Conservation (phyloP, 176 grass and related monocot species). For the Oryza brachyantha region DNA sequence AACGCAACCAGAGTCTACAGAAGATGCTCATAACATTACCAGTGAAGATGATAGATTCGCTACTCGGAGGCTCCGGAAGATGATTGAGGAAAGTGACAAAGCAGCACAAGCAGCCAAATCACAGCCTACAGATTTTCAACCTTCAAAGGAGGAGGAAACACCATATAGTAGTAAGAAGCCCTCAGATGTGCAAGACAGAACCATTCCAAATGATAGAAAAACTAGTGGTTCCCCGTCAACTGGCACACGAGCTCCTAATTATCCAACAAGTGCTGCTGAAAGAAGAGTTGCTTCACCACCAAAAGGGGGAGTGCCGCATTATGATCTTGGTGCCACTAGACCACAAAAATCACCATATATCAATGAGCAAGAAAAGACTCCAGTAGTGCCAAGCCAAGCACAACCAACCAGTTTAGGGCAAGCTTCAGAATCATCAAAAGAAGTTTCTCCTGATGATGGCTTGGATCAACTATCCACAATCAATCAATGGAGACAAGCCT, state of each 20-base stretch:
- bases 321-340: constrained; percentile 19
- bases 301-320: not conserved
- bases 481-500: not conserved
- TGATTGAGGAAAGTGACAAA: constrained; percentile 23
- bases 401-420: not conserved
- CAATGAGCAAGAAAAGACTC: not conserved
- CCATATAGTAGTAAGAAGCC: not conserved
- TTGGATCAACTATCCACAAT: not conserved
- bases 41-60: constrained; percentile 32
- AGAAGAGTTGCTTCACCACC: not conserved
- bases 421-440: not conserved
- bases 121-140: constrained; percentile 15
- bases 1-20: constrained; percentile 5
- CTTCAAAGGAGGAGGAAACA: constrained; percentile 21
- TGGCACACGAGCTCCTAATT: not conserved
- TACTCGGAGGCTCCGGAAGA: constrained; percentile 32
- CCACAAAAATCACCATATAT: not conserved
- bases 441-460: not conserved
- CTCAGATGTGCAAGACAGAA: constrained; percentile 27
- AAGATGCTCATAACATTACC: not conserved
- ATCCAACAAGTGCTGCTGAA: constrained; percentile 24
- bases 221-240: not conserved
- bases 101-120: not conserved
- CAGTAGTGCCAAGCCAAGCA: constrained; percentile 3
- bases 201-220: not conserved